These are phyloP conservation scores for Cynara cardunculus DNA, from an alignment of 129 eudicot species.

Conservation along the genomic window DNA sequence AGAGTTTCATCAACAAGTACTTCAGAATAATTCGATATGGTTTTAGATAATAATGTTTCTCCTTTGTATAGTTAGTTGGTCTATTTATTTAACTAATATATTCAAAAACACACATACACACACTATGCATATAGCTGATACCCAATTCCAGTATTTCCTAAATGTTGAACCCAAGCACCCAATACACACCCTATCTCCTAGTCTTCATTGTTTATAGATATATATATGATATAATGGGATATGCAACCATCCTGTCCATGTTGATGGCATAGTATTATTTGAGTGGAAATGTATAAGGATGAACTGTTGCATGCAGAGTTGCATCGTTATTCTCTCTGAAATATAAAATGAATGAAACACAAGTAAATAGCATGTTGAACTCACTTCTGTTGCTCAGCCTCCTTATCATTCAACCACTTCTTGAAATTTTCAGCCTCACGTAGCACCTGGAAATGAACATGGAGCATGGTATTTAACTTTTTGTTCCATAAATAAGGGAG, in stretches of 20 bases:
- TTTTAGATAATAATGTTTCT: too few species aligned
- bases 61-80: too few species aligned
- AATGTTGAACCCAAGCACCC: neutral
- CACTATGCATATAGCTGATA: neutral
- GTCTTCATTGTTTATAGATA: neutral
- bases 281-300: neutral
- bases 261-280: neutral
- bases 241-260: neutral
- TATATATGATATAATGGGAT: neutral
- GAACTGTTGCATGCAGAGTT: neutral
- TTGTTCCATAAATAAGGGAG: neutral
- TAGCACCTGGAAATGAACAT: conserved; percentile 45
- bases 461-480: neutral
- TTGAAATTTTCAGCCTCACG: conserved; percentile 63
- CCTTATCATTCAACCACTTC: conserved; percentile 87
- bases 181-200: too few species aligned
- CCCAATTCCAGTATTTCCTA: neutral
- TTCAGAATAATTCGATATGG: too few species aligned
- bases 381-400: conserved; percentile 87
- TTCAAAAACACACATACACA: too few species aligned
- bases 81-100: neutral
- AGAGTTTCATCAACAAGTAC: too few species aligned
- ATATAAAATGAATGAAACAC: neutral
- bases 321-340: neutral
- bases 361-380: conserved; percentile 15